phyloP scores from a whole-genome alignment of 495 filamentous ascomycete genomes.

The Cenococcum geophilum region DNA sequence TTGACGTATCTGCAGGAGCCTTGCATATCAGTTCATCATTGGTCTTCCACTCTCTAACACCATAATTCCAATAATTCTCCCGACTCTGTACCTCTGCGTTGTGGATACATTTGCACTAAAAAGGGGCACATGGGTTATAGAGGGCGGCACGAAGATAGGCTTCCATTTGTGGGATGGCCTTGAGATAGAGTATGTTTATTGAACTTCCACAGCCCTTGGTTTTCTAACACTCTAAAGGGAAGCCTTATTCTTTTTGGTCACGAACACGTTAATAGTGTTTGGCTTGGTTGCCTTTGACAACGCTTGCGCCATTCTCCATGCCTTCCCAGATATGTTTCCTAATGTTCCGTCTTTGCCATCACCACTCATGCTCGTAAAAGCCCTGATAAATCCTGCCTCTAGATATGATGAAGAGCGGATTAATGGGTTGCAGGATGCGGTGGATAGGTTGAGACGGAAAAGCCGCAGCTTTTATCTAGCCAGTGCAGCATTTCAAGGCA shows the following conservation, averaged over 20 bases:
- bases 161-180: conserved; percentile 53
- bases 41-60: conserved; percentile 49
- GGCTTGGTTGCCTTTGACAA: conserved; percentile 61
- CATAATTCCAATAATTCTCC: conserved; percentile 49
- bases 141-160: conserved; percentile 54
- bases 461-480: conserved; percentile 66
- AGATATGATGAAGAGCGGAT: conserved; percentile 49
- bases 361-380: conserved; percentile 43
- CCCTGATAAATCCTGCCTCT: conserved; percentile 40
- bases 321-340: conserved; percentile 49
- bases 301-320: conserved; percentile 51
- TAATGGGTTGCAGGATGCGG: conserved; percentile 49
- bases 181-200: conserved; percentile 50
- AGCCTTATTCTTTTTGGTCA: conserved; percentile 60
- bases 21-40: conserved; percentile 54
- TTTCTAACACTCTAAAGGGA: conserved; percentile 38
- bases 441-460: conserved; percentile 48
- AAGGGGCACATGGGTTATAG: conserved; percentile 61
- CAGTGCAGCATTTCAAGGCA: conserved; percentile 55
- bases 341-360: conserved; percentile 40
- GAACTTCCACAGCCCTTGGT: not conserved
- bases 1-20: conserved; percentile 32
- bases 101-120: conserved; percentile 57
- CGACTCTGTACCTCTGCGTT: conserved; percentile 61
- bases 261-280: conserved; percentile 58